These are phyloP conservation scores for Capsella rubella DNA, from an alignment of 441 rosid species.

Conservation along the genomic window DNA sequence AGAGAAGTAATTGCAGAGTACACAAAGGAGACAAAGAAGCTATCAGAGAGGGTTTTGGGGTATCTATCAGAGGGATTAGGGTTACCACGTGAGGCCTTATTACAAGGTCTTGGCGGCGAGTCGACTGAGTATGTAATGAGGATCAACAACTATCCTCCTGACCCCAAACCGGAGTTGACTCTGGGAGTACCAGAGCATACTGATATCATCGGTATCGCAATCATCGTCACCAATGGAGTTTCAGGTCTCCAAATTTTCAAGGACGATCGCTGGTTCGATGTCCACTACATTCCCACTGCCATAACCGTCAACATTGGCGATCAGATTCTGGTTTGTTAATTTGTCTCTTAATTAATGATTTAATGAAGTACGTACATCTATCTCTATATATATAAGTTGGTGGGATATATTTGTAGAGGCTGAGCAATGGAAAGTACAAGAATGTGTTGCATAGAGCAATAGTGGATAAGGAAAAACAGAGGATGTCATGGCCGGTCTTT, in stretches of 20 bases:
- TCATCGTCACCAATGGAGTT: conserved; percentile 75
- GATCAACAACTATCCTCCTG: conserved; percentile 77
- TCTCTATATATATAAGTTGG: too few relatives aligned
- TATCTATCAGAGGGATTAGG: conserved; percentile 64
- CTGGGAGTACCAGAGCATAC: conserved; percentile 74
- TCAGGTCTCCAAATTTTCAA: conserved; percentile 74
- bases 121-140: conserved; percentile 58
- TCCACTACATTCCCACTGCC: conserved; percentile 62
- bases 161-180: conserved; percentile 67
- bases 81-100: conserved; percentile 47
- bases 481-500: conserved; percentile 71
- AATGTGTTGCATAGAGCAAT: conserved; percentile 53
- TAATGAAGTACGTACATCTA: neutral
- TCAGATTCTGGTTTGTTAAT: conserved; percentile 57
- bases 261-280: conserved; percentile 68
- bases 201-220: conserved; percentile 59
- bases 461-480: conserved; percentile 45
- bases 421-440: conserved; percentile 57
- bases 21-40: conserved; percentile 42
- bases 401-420: conserved; percentile 42
- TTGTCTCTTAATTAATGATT: neutral
- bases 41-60: conserved; percentile 54
- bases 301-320: conserved; percentile 72
- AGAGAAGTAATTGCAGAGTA: conserved; percentile 75
- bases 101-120: conserved; percentile 60